Evolutionary conservation across 306 rosid species (phyloP).

Genomic region (Gleditsia sinensis): DNA sequence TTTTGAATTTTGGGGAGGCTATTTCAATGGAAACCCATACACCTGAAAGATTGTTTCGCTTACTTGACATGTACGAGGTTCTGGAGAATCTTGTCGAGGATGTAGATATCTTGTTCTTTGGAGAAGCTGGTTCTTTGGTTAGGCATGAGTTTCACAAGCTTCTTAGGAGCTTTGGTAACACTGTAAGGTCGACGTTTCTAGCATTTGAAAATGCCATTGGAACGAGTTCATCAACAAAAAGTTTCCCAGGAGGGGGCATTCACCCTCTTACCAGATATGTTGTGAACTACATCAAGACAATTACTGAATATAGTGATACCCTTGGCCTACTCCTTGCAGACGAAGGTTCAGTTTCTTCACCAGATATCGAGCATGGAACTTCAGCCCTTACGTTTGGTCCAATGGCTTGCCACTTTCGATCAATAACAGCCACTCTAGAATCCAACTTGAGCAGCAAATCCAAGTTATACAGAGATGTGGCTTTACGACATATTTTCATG

Average conservation of each 20-base stretch:
- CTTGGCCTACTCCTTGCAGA: conserved; percentile 51
- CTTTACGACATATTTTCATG: conserved; percentile 61
- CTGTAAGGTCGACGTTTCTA: conserved; percentile 49
- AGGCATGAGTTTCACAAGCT: conserved; percentile 54
- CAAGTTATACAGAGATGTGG: conserved; percentile 54
- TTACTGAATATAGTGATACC: conserved; percentile 42
- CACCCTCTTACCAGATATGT: conserved; percentile 69
- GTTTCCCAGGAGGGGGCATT: conserved; percentile 55
- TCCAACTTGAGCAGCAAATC: conserved; percentile 52
- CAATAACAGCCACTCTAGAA: conserved; percentile 47
- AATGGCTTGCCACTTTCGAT: conserved; percentile 43
- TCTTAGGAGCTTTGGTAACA: conserved; percentile 36
- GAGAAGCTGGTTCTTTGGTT: conserved; percentile 45
- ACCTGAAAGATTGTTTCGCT: conserved; percentile 56
- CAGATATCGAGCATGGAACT: not conserved
- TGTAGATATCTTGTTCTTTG: conserved; percentile 49
- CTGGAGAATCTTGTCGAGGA: conserved; percentile 45
- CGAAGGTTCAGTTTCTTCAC: conserved; percentile 6
- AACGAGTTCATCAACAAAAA: conserved; percentile 38
- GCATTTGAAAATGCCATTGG: conserved; percentile 52
- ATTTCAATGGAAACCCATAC: conserved; percentile 46
- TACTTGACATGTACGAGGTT: conserved; percentile 70
- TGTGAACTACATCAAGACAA: conserved; percentile 57
- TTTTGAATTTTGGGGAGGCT: conserved; percentile 63
- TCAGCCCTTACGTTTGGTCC: conserved; percentile 30